Evolutionary conservation across 768 basidiomycete genomes (phyloP).

Genomic region (Mrakia hoshinonis): DNA sequence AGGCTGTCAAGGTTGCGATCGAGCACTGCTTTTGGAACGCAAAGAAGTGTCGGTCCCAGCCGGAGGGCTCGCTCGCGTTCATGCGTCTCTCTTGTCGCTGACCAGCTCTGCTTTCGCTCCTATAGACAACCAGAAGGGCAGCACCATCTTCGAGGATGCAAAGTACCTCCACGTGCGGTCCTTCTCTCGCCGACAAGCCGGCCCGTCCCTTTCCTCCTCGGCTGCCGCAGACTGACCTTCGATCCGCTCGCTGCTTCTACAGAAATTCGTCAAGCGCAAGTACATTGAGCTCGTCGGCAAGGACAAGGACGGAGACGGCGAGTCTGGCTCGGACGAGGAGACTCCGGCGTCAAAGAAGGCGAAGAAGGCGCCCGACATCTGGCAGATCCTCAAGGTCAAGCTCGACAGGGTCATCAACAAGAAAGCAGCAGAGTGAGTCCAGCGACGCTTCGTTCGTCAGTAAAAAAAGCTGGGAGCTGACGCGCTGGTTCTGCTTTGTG

Average conservation of each 20-base stretch:
- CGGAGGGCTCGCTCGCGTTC: not conserved
- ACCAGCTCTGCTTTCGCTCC: not conserved
- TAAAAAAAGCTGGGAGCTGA: not conserved
- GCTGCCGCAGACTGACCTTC: not conserved
- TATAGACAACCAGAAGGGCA: slow-evolving; percentile 58
- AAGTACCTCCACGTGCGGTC: slow-evolving; percentile 63
- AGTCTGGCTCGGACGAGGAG: slow-evolving; percentile 44
- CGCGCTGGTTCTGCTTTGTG: not conserved
- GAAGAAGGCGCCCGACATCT: slow-evolving; percentile 23
- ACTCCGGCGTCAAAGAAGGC: slow-evolving; percentile 51
- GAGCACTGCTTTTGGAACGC: slow-evolving; percentile 73
- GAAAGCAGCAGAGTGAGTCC: slow-evolving; percentile 41
- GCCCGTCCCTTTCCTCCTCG: no score
- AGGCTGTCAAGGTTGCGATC: slow-evolving; percentile 60
- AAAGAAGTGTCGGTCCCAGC: slow-evolving; percentile 49
- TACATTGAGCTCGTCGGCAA: slow-evolving; percentile 10
- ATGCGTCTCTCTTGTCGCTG: not conserved
- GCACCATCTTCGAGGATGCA: slow-evolving; percentile 71
- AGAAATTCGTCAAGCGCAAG: slow-evolving; percentile 46
- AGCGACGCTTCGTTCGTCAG: not conserved
- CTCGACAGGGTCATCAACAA: slow-evolving; percentile 66
- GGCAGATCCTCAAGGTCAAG: slow-evolving; percentile 49
- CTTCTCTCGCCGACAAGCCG: not conserved
- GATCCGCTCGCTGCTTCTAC: slow-evolving; percentile 15
- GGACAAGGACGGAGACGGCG: slow-evolving; percentile 20